A percentile compares a stretch with the other conserved stretches of the same genome.
Conservation (phyloP, 1,139 yeast genomes). For the Hyphopichia khmerensis region DNA sequence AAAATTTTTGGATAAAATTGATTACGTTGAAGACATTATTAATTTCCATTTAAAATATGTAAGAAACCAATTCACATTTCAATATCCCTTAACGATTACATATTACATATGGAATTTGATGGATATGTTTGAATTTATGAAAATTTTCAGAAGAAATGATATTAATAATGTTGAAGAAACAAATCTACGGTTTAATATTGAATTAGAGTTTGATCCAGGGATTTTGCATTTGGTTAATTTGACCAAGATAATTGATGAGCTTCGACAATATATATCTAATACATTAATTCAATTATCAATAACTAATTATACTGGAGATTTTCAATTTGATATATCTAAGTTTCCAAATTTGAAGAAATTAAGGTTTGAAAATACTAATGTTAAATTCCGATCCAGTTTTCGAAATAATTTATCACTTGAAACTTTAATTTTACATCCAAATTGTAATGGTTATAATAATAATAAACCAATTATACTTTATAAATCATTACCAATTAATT, state of each 20-base stretch:
- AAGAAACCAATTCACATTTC: neutral
- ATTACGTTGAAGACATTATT: slow-evolving; percentile 4
- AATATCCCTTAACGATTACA: slow-evolving; percentile 14
- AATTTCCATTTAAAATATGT: slow-evolving; percentile 4
- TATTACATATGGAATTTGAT: slow-evolving; percentile 20
- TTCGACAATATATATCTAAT: slow-evolving; percentile 3
- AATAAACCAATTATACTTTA: slow-evolving; percentile 10
- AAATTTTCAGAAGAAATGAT: slow-evolving; percentile 2
- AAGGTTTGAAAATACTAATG: slow-evolving; percentile 19
- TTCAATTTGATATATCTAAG: slow-evolving; percentile 11
- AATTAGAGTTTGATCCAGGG: slow-evolving; percentile 22
- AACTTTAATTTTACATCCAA: slow-evolving; percentile 13
- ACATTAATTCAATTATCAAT: slow-evolving; percentile 8
- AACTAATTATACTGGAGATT: slow-evolving; percentile 13
- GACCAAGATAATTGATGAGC: slow-evolving; percentile 7
- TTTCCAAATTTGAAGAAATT: slow-evolving; percentile 13
- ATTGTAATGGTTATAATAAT: slow-evolving; percentile 14
- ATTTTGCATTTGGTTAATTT: slow-evolving; percentile 14
- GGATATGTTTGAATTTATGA: slow-evolving; percentile 15
- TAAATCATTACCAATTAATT: slow-evolving; percentile 13
- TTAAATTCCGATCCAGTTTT: slow-evolving; percentile 10
- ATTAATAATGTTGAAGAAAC: neutral
- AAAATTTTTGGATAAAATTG: slow-evolving; percentile 5
- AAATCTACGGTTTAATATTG: slow-evolving; percentile 15
- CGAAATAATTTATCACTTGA: slow-evolving; percentile 5